Evolutionary conservation across 306 rosid species (phyloP).

Genomic region (Acmispon strigosus): DNA sequence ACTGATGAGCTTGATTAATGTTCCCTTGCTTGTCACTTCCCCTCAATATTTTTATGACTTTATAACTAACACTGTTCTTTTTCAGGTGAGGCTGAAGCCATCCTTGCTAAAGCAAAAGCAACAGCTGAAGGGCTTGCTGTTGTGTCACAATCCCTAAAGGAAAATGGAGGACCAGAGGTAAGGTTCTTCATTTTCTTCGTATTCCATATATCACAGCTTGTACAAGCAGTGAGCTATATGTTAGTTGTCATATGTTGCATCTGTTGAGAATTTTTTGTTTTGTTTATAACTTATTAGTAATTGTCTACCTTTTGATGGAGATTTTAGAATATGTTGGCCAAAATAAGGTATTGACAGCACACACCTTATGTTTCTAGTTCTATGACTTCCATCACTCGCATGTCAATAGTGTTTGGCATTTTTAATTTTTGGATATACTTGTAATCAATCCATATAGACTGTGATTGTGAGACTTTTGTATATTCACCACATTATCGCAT

Average conservation of each 20-base stretch:
- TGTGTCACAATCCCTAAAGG: conserved; percentile 68
- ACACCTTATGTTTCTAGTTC: not conserved
- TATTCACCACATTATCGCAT: not conserved
- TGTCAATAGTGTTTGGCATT: not conserved
- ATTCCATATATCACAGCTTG: not conserved
- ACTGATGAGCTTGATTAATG: conserved; percentile 12
- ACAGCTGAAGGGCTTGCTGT: conserved; percentile 73
- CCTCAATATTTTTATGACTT: conserved; percentile 11
- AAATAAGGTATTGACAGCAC: not conserved
- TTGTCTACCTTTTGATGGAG: conserved; percentile 1
- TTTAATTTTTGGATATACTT: not conserved
- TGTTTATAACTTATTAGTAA: not conserved
- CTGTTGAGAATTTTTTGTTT: not conserved
- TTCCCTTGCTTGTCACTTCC: conserved; percentile 11
- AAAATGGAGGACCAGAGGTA: conserved; percentile 86
- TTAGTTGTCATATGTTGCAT: not conserved
- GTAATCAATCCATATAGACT: conserved; percentile 10
- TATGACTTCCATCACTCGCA: not conserved
- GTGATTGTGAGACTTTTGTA: not conserved
- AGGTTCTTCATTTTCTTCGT: conserved; percentile 20
- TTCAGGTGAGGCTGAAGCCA: conserved; percentile 96
- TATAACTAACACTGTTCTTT: conserved; percentile 11
- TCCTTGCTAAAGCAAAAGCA: conserved; percentile 87
- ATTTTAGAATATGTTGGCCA: not conserved
- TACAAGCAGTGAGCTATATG: not conserved